These are phyloP conservation scores for Angomonas ambiguus DNA, from an alignment of 208 protist species.

Conservation along the genomic window DNA sequence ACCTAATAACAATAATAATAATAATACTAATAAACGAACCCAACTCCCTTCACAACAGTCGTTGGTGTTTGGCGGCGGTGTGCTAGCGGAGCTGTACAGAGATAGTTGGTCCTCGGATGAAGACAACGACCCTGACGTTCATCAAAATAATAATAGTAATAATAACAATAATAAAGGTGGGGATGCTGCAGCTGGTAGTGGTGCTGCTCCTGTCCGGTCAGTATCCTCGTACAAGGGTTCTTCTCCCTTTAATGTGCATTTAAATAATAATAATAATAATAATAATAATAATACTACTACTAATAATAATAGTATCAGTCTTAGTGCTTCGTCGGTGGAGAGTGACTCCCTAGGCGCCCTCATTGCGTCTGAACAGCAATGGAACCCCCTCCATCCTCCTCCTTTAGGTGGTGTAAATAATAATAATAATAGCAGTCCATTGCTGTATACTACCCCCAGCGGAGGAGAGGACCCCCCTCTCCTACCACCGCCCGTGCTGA, in stretches of 20 bases:
- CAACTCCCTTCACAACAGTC: not conserved
- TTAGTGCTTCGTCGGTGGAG: too few species aligned
- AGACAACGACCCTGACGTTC: too few species aligned
- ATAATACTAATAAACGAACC: not conserved
- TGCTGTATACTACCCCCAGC: not conserved
- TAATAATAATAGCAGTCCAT: not conserved
- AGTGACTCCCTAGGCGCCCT: too few species aligned
- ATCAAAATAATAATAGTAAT: not conserved
- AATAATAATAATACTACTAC: constrained; percentile 13
- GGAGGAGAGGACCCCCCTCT: too few species aligned
- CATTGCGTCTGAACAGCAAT: constrained; percentile 5
- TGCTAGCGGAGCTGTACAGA: constrained; percentile 31
- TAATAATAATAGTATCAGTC: too few species aligned
- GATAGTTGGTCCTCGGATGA: constrained; percentile 29
- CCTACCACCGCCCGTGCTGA: not conserved
- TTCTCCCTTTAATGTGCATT: too few species aligned
- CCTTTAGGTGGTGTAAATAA: not conserved
- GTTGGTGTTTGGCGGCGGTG: not conserved
- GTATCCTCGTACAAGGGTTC: too few species aligned
- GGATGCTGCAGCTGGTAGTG: too few species aligned
- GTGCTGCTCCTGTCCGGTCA: too few species aligned
- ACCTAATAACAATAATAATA: not conserved
- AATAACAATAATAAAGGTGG: too few species aligned
- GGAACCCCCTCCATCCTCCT: not conserved
- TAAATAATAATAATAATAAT: too few species aligned